Percentiles rank a stretch among this genome's conserved stretches.
Evolutionary conservation across 2,329 filamentous ascomycete genomes (phyloP).

Genomic region (Diaporthe citriasiana): DNA sequence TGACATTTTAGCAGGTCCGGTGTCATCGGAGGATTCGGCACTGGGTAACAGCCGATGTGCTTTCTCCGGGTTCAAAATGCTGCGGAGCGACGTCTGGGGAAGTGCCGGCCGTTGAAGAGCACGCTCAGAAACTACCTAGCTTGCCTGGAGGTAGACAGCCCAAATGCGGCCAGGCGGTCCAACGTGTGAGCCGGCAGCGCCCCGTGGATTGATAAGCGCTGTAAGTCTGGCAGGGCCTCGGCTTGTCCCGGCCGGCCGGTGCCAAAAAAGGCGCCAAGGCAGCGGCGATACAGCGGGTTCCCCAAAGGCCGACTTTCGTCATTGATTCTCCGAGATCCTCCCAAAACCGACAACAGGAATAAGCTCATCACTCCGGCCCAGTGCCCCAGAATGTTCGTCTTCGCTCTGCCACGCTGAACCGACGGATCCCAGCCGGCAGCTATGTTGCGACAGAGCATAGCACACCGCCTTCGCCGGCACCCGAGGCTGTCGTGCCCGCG

Average conservation of each 20-base stretch:
- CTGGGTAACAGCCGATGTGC: too few relatives aligned
- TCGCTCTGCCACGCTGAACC: conserved; percentile 10
- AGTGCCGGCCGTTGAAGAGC: background rate
- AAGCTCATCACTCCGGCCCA: background rate
- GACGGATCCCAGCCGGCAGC: conserved; percentile 31
- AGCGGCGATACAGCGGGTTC: conserved; percentile 24
- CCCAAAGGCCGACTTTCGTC: conserved; percentile 17
- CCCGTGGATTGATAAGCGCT: too few relatives aligned
- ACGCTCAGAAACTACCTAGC: background rate
- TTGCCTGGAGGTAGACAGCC: too few relatives aligned
- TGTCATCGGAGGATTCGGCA: too few relatives aligned
- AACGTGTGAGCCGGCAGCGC: too few relatives aligned
- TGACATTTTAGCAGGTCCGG: too few relatives aligned
- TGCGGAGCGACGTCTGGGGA: background rate
- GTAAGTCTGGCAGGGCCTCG: too few relatives aligned
- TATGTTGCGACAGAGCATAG: conserved; percentile 43
- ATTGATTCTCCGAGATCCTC: conserved; percentile 21
- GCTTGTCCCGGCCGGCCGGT: conserved; percentile 9
- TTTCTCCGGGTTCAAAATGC: background rate
- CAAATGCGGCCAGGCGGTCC: too few relatives aligned
- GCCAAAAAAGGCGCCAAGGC: conserved; percentile 1
- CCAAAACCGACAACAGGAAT: background rate
- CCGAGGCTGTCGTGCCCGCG: conserved; percentile 3
- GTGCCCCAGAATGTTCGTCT: conserved; percentile 12
- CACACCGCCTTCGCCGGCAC: conserved; percentile 38